Evolutionary conservation across 257 asterid genomes (phyloP).

Genomic region (Nyctanthes arbortristis): DNA sequence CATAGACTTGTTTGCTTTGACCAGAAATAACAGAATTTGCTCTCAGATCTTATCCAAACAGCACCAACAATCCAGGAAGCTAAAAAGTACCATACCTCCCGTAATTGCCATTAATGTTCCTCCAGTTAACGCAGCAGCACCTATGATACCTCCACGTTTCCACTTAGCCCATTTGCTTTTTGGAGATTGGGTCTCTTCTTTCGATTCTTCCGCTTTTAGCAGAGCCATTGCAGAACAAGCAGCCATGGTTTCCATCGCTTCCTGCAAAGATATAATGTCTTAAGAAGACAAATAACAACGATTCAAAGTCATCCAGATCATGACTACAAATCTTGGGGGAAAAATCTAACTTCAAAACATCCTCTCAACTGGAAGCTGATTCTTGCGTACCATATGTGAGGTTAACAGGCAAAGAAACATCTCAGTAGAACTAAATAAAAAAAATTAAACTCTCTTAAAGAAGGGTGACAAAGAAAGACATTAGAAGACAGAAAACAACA

Average conservation of each 20-base stretch:
- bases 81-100: slow-evolving; percentile 57
- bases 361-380: background rate
- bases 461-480: background rate
- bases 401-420: background rate
- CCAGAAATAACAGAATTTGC: background rate
- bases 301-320: background rate
- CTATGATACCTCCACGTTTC: slow-evolving; percentile 95
- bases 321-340: background rate
- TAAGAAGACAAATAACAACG: background rate
- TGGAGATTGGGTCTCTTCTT: slow-evolving; percentile 48
- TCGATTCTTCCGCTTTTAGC: slow-evolving; percentile 66
- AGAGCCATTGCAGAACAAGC: slow-evolving; percentile 96
- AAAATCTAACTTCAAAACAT: background rate
- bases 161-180: slow-evolving; percentile 75
- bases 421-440: background rate
- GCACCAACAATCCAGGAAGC: background rate
- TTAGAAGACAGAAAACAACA: background rate
- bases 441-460: background rate
- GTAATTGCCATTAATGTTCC: slow-evolving; percentile 96
- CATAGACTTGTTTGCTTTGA: background rate
- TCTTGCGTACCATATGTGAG: background rate
- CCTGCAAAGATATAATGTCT: slow-evolving; percentile 44
- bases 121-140: slow-evolving; percentile 98
- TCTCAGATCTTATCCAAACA: background rate
- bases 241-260: slow-evolving; percentile 81